Evolutionary conservation across 352 stramenopile genomes (phyloP).

Genomic region (Phytophthora foliorum): DNA sequence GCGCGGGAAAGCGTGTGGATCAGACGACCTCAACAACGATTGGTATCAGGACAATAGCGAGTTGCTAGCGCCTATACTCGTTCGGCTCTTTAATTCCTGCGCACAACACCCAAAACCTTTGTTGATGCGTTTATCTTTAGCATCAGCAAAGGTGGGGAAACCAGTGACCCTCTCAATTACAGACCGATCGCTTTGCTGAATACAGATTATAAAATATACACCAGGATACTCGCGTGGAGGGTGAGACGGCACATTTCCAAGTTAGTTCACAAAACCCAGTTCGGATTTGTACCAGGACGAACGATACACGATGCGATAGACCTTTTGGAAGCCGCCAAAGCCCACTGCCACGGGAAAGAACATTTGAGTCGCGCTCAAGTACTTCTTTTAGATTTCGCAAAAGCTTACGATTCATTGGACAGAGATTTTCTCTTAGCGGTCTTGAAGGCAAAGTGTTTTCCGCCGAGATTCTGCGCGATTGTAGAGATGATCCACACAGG

Average conservation of each 20-base stretch:
- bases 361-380: not conserved
- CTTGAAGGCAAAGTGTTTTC: not conserved
- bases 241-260: not conserved
- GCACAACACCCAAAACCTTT: not conserved
- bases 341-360: not conserved
- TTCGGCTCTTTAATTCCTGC: not conserved
- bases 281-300: slow-evolving; percentile 2
- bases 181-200: slow-evolving; percentile 5
- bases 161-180: slow-evolving; percentile 7
- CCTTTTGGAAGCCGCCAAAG: slow-evolving; percentile 4
- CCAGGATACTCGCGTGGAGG: slow-evolving; percentile 5
- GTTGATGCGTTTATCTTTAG: not conserved
- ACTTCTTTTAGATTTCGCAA: not conserved
- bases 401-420: not conserved
- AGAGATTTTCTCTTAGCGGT: not conserved
- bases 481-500: not conserved
- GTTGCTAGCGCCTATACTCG: not conserved
- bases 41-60: slow-evolving; percentile 7
- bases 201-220: slow-evolving; percentile 15
- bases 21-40: not conserved
- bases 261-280: slow-evolving; percentile 4
- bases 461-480: not conserved
- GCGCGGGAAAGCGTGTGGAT: slow-evolving; percentile 1
- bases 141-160: slow-evolving; percentile 8
- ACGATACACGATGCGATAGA: slow-evolving; percentile 16